Evolutionary conservation across 352 stramenopile genomes (phyloP), one percentile per base, ranked within the genome.

Genomic region (Pythium folliculosum): DNA sequence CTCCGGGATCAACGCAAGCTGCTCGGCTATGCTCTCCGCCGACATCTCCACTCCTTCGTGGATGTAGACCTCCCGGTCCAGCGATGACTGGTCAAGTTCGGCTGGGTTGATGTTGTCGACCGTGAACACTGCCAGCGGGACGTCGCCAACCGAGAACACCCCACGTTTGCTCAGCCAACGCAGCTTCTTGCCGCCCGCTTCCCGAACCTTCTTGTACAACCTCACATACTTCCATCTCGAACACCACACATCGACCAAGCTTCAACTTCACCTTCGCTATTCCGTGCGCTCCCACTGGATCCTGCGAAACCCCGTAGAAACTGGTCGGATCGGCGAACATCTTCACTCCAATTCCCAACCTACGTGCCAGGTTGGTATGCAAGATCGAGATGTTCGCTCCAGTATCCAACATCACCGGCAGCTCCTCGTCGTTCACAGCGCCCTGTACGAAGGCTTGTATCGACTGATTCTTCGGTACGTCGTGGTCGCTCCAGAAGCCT

Each of bases 1-100:
- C 56, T 79, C 73, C 0, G 69, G 65, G 0, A 79, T 60, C 13
- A 77, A 27, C 0, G 59, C 69, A 14, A 73, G 52, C 14, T 80
- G 40, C 0, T 44, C 27, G 0, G 47, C 45, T 0, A 73, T 21
- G n/a, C 66, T 61, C 57, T 75, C 70, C 0, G 63, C 70, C 0
- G 32, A 47, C 19, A 75, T 35, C 0, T 59, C 59, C 0, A 35
- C 25, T 10, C 50, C 60, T 57, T 69, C 65, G 22, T 74, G 65
- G 14, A 70, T 25, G 21, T 47, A 69, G 0, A 72, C 51, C 7
- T 54, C 22, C 0, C 69, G 45, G 14, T 32, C 59, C 44, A 58
- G 14, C 12, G 23, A 14, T 6, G 58, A 65, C 58, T 65, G 58
- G 27, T 68, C 61, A 38, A 68, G 1, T 8, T 38, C 25, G 1